Percentiles rank a stretch among this genome's conserved stretches.
phyloP scores from a whole-genome alignment of 2,329 filamentous ascomycete species.

The Aspergillus persii region DNA sequence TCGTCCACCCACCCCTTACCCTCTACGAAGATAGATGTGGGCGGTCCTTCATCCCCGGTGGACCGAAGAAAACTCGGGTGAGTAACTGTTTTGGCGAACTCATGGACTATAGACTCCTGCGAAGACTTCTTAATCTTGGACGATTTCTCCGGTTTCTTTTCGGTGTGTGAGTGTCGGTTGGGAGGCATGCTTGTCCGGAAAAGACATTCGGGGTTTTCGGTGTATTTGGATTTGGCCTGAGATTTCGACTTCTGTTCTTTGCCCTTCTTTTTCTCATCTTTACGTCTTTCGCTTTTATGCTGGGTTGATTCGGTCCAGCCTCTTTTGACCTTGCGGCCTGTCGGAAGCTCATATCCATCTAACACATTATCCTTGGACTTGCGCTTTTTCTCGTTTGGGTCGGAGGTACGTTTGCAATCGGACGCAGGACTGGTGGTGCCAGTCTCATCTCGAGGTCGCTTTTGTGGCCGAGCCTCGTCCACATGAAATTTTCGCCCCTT shows the following conservation, averaged over 20 bases:
- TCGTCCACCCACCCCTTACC: slow-evolving; percentile 86
- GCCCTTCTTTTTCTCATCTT: slow-evolving; percentile 50
- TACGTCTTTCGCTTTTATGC: slow-evolving; percentile 43
- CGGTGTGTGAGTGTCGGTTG: slow-evolving; percentile 39
- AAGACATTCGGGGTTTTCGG: slow-evolving; percentile 74
- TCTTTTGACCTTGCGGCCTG: slow-evolving; percentile 76
- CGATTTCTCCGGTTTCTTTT: slow-evolving; percentile 43
- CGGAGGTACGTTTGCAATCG: slow-evolving; percentile 36
- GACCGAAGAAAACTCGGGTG: slow-evolving; percentile 77
- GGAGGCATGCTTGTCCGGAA: slow-evolving; percentile 79
- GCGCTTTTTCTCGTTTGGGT: slow-evolving; percentile 48
- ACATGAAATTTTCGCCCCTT: slow-evolving; percentile 83
- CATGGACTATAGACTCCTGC: slow-evolving; percentile 71
- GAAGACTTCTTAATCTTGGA: slow-evolving; percentile 62
- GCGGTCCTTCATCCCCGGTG: slow-evolving; percentile 44
- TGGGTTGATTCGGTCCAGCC: slow-evolving; percentile 75
- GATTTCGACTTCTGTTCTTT: slow-evolving; percentile 58
- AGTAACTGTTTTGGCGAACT: slow-evolving; percentile 82
- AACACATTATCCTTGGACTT: slow-evolving; percentile 55
- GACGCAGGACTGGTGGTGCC: slow-evolving; percentile 30
- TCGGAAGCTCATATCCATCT: slow-evolving; percentile 69
- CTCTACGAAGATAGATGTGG: slow-evolving; percentile 69
- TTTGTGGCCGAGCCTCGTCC: slow-evolving; percentile 71
- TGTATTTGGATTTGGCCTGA: slow-evolving; percentile 71
- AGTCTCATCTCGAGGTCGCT: slow-evolving; percentile 46